Conservation (phyloP, 1,139 yeast species). For the Meyerozyma elateridarum region DNA sequence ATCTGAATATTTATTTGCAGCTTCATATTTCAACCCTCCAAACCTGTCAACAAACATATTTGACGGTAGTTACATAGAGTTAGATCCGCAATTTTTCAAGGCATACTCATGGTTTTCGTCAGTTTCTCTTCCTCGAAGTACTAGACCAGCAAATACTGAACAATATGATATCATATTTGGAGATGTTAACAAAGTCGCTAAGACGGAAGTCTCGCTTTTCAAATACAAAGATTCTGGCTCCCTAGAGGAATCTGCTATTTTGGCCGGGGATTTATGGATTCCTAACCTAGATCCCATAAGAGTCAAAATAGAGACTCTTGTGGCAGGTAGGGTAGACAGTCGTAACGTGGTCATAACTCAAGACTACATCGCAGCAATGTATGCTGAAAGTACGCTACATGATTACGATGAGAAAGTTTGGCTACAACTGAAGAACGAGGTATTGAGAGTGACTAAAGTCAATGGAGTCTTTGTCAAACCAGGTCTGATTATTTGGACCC, state of each 20-base stretch:
- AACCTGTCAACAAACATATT: slow-evolving; percentile 19
- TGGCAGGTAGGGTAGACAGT: slow-evolving; percentile 28
- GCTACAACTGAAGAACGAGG: slow-evolving; percentile 9
- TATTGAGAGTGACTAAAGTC: slow-evolving; percentile 26
- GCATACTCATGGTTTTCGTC: slow-evolving; percentile 24
- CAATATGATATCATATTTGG: slow-evolving; percentile 31
- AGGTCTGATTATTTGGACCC: slow-evolving; percentile 27
- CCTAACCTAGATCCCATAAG: slow-evolving; percentile 32
- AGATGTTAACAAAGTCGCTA: slow-evolving; percentile 20
- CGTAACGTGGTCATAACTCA: slow-evolving; percentile 20
- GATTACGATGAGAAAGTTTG: too few relatives aligned
- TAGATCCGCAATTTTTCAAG: slow-evolving; percentile 24
- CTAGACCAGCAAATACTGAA: slow-evolving; percentile 23
- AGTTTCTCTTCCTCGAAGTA: slow-evolving; percentile 19
- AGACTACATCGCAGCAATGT: slow-evolving; percentile 22
- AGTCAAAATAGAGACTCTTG: slow-evolving; percentile 34
- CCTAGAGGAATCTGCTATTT: slow-evolving; percentile 9
- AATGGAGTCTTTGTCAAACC: slow-evolving; percentile 31
- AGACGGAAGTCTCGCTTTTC: slow-evolving; percentile 21
- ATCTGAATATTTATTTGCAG: slow-evolving; percentile 30
- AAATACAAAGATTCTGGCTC: slow-evolving; percentile 12
- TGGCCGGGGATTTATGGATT: slow-evolving; percentile 29
- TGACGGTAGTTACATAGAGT: slow-evolving; percentile 30
- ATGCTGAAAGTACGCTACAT: too few relatives aligned
- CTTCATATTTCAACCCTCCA: slow-evolving; percentile 34